These are phyloP conservation scores for Rhipidocladum racemiflorum DNA, from an alignment of 176 grass and related monocot genomes.

Conservation along the genomic window DNA sequence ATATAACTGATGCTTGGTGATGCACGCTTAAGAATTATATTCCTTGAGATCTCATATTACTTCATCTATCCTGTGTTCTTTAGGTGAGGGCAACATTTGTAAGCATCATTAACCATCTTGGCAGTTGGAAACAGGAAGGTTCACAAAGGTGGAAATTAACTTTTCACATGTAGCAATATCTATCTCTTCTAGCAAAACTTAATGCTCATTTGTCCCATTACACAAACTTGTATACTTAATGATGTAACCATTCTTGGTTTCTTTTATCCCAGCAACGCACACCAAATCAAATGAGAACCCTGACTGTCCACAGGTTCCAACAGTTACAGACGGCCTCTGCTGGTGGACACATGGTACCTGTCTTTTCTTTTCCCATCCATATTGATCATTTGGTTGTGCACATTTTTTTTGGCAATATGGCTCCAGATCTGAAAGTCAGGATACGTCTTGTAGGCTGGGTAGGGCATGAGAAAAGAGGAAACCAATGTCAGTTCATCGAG, in stretches of 20 bases:
- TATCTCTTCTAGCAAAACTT: slow-evolving; percentile 1
- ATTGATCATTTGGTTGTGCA: not conserved
- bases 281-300: not conserved
- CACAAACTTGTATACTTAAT: not conserved
- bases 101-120: not conserved
- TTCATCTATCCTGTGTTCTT: not conserved
- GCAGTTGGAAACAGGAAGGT: slow-evolving; percentile 4
- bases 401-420: slow-evolving; percentile 11
- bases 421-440: slow-evolving; percentile 19
- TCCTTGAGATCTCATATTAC: not conserved
- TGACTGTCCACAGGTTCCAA: slow-evolving; percentile 11
- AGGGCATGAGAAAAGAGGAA: slow-evolving; percentile 21
- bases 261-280: not conserved
- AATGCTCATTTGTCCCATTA: not conserved
- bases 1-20: slow-evolving; percentile 13
- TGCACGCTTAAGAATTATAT: not conserved
- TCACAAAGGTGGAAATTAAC: slow-evolving; percentile 1
- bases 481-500: not conserved
- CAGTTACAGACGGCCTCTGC: not conserved
- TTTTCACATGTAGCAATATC: not conserved
- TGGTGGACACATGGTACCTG: slow-evolving; percentile 16
- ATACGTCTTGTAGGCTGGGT: not conserved
- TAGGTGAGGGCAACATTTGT: slow-evolving; percentile 1
- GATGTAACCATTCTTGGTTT: slow-evolving; percentile 7
- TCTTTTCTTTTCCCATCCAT: not conserved